Conservation (phyloP, 441 rosid genomes). For the Aquilaria agallochum region DNA sequence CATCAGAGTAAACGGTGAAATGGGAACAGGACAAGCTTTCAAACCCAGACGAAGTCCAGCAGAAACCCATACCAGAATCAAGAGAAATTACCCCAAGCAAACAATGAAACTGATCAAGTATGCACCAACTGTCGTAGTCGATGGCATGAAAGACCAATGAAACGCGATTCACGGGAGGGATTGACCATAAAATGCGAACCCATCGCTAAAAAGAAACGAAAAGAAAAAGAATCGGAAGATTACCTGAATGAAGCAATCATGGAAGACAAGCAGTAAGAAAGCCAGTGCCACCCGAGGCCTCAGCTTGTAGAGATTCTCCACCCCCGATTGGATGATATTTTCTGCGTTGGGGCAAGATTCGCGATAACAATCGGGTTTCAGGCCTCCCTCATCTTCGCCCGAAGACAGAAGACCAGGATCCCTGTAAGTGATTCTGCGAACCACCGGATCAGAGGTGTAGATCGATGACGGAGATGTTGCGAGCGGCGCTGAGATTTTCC, state of each 20-base stretch:
- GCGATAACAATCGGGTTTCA: slow-evolving; percentile 48
- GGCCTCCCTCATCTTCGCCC: slow-evolving; percentile 15
- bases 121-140: background rate
- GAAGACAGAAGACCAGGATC: slow-evolving; percentile 7
- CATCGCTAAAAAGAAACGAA: too few relatives aligned
- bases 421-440: slow-evolving; percentile 8
- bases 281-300: slow-evolving; percentile 35
- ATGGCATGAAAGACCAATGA: background rate
- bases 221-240: background rate
- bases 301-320: slow-evolving; percentile 22
- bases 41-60: background rate
- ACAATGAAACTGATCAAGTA: background rate
- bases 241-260: slow-evolving; percentile 69
- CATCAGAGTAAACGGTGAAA: background rate
- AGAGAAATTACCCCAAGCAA: background rate
- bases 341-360: slow-evolving; percentile 47
- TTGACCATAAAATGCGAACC: background rate
- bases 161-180: background rate
- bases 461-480: background rate
- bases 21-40: background rate
- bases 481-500: slow-evolving; percentile 20
- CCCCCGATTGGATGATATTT: slow-evolving; percentile 22
- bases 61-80: too few relatives aligned
- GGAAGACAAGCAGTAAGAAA: slow-evolving; percentile 50
- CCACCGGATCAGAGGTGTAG: background rate